phyloP scores from a whole-genome alignment of 2,329 filamentous ascomycete species.

The Aspergillus intermedius region DNA sequence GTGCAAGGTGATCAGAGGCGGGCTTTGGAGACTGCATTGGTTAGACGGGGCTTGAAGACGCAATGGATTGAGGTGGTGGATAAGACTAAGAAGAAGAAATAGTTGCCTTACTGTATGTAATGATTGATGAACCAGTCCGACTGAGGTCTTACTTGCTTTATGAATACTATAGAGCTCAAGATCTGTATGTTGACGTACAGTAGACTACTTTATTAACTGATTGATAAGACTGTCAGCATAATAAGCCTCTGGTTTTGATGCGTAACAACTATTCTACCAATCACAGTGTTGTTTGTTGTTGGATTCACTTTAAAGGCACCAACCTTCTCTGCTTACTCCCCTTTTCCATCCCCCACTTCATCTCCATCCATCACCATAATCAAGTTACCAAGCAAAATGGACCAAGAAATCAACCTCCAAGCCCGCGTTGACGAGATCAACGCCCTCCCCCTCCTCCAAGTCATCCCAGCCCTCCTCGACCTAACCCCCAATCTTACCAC shows the following conservation, averaged over 20 bases:
- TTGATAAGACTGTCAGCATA: too few species aligned
- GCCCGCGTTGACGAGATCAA: constrained; percentile 9
- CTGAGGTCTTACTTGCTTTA: too few species aligned
- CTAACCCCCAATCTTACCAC: constrained; percentile 10
- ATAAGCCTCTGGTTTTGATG: too few species aligned
- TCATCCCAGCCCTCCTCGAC: constrained; percentile 8
- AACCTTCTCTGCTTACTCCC: background rate
- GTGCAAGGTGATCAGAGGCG: constrained; percentile 62
- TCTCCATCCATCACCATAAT: background rate
- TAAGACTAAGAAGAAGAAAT: constrained; percentile 62
- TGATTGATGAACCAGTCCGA: too few species aligned
- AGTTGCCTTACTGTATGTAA: background rate
- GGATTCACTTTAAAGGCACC: too few species aligned
- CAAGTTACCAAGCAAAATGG: background rate
- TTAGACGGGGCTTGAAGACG: constrained; percentile 51
- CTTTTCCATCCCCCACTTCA: background rate
- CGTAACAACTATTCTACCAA: too few species aligned
- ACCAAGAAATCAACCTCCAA: background rate
- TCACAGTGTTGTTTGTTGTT: too few species aligned
- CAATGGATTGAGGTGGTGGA: constrained; percentile 60
- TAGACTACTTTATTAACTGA: too few species aligned
- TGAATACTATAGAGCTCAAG: too few species aligned
- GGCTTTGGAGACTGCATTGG: constrained; percentile 54
- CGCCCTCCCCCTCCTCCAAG: constrained; percentile 4
- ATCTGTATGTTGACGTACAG: too few species aligned